Conservation (phyloP, 192 early-diverging fungal species). For the Glomus cerebriforme region DNA sequence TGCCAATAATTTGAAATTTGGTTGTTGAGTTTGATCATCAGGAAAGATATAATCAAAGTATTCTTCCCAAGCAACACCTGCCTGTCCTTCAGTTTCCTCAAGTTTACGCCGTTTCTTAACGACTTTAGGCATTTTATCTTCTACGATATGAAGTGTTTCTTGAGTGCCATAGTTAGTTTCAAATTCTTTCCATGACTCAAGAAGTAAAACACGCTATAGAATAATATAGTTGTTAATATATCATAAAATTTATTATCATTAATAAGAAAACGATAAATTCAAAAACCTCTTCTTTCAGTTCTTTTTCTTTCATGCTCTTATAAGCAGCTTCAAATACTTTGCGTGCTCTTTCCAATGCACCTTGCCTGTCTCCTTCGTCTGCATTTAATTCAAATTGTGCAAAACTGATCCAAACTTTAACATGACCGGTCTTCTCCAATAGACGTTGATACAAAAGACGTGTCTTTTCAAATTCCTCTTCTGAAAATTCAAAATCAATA, state of each 20-base stretch:
- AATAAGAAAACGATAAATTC: not conserved
- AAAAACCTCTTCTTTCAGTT: conserved; percentile 75
- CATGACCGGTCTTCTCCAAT: conserved; percentile 85
- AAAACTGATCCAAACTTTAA: conserved; percentile 96
- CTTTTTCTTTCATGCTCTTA: conserved; percentile 65
- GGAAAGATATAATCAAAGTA: conserved; percentile 99
- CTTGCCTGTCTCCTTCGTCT: conserved; percentile 52
- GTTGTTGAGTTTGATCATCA: conserved; percentile 86
- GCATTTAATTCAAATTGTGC: conserved; percentile 86
- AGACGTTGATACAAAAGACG: conserved; percentile 82
- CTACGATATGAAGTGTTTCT: conserved; percentile 61
- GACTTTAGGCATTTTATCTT: conserved; percentile 80
- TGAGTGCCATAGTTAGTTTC: conserved; percentile 62
- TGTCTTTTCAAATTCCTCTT: conserved; percentile 79
- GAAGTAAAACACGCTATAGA: conserved; percentile 68
- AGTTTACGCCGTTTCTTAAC: conserved; percentile 87
- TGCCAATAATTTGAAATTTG: conserved; percentile 88
- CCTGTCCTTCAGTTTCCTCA: conserved; percentile 57
- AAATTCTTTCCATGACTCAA: conserved; percentile 92
- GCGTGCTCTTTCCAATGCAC: conserved; percentile 58
- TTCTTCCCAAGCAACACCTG: conserved; percentile 83
- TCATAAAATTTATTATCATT: not conserved
- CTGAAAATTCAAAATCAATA: conserved; percentile 91
- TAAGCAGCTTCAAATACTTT: conserved; percentile 78
- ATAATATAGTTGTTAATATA: too few relatives aligned